Evolutionary conservation across 306 rosid genomes (phyloP), one percentile per base, ranked within the genome.

Genomic region (Potentilla sterilis): DNA sequence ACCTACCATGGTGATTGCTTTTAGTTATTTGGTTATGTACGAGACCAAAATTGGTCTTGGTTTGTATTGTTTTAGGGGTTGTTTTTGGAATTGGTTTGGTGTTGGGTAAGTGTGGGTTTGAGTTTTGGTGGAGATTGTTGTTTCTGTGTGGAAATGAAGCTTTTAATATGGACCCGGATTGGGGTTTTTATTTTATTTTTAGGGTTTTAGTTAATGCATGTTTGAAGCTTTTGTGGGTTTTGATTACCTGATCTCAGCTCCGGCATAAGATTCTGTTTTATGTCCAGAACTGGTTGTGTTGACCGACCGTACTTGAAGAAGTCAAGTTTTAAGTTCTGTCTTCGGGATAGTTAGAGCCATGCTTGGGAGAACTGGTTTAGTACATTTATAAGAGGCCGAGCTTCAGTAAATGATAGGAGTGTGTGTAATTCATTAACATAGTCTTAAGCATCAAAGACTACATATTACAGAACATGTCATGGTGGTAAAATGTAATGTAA

Each of bases 201-300:
- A 73, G 84, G 84, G 86, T 78, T 79, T 63, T 68, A 19, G 19
- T 61, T 74, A 24, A 35, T 75, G 54, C 2, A 38, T 52, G 9
- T 21, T 47, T 28, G 49, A 65, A 57, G 35, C 51, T 68, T n/a
- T 42, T 73, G 49, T 15, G 3, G 24, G 9, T 34, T 32, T 5
- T 63, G 40, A 3, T 5, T 61, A 21, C 28, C 78, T 21, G 42
- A 41, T 73, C 16, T 74, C 37, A 42, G 78, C 16, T 43, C 52
- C 55, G 28, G 9, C 46, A 48, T 35, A 1, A 19, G 74, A 69
- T 34, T 57, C 24, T 49, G 19, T 54, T 55, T 47, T 42, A 4
- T 38, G 67, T 68, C n/a, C 7, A 3, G 41, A 55, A 22, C 34
- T 4, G 28, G n/a, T 21, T 6, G n/a, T 22, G 74, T 70, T 49